Evolutionary conservation across 225 moss, liverwort and hornwort genomes (phyloP), one percentile per base, ranked within the genome.

Genomic region (Bryoerythrophyllum caledonicum): DNA sequence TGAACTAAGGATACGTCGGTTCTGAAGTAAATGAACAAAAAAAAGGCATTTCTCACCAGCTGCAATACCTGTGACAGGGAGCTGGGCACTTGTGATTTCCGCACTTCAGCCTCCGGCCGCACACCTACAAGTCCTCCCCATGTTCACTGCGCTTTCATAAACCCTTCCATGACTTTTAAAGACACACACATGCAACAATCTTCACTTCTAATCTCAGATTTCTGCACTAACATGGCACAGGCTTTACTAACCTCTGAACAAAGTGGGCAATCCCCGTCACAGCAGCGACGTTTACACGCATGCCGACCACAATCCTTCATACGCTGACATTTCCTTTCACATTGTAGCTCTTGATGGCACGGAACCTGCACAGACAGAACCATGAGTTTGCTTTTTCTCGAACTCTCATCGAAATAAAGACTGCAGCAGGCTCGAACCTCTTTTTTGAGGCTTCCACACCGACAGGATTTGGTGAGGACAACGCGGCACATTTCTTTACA

Each of bases 21-120:
- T 40, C 68, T 58, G 12, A 57, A 77, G 25, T 15, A 17, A 35
- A 17, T 28, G 17, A 37, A 81, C 48, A 37, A 55, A 81, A 72
- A 66, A 38, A 44, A 2, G 78, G 72, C 58, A 81, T 73, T 53
- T 83, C 93, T 96, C 91, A 93, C 91, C 91, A 92, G 89, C 60
- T 85, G 67, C 72, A 87, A 78, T 96, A 96, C 96, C 96, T 96
- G 96, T 96, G 96, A 88, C 96, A 96, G 68, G 90, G 93, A 77
- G 96, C 86, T 79, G 96, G 96, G 81, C 96, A 96, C 77, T 92
- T 96, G 70, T 96, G 96, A 89, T 93, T 96, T 58, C 87, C 89
- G 73, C 96, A 96, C 79, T 90, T 90, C 64, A 96, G 80, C 75
- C 88, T 91, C 68, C 85, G 90, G 61, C 93, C 90, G 23, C 96